Conservation (phyloP, 140 eudicot species). For the Ambrosia hybrid region DNA sequence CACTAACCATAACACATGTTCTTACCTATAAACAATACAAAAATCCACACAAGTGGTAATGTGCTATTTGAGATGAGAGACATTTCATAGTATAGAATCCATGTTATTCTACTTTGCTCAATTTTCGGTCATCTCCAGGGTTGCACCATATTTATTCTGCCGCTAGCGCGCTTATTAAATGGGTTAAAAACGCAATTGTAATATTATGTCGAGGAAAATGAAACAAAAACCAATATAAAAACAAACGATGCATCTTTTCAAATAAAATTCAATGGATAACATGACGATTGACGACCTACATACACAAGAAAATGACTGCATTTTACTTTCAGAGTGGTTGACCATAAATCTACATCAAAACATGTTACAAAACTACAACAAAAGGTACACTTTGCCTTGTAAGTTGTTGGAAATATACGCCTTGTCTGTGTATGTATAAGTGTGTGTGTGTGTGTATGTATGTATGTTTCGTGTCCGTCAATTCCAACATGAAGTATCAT, state of each 20-base stretch:
- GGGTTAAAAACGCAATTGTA: no score
- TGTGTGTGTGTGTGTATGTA: conserved; percentile 5
- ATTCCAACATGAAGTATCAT: conserved; percentile 22
- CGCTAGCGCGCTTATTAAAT: no score
- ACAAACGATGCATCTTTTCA: not conserved
- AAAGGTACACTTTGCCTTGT: conserved; percentile 25
- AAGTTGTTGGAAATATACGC: conserved; percentile 22
- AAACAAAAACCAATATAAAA: not conserved
- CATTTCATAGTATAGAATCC: no score
- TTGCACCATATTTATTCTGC: not conserved
- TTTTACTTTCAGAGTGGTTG: conserved; percentile 18
- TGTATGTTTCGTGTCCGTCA: conserved; percentile 28
- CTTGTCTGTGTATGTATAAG: conserved; percentile 23
- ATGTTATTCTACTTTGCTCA: no score
- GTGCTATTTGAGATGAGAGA: no score
- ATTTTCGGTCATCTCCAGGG: no score
- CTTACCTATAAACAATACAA: no score
- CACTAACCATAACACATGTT: no score
- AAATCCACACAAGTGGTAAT: no score
- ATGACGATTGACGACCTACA: not conserved
- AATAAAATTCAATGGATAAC: conserved; percentile 11
- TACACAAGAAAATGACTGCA: conserved; percentile 16
- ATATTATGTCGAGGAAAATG: not conserved
- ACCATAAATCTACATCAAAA: conserved; percentile 27
- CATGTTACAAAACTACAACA: conserved; percentile 29